A percentile compares a stretch with the other conserved stretches of the same genome.
Evolutionary conservation across 2,329 filamentous ascomycete species (phyloP).

Genomic region (Ophiostoma angusticollis): DNA sequence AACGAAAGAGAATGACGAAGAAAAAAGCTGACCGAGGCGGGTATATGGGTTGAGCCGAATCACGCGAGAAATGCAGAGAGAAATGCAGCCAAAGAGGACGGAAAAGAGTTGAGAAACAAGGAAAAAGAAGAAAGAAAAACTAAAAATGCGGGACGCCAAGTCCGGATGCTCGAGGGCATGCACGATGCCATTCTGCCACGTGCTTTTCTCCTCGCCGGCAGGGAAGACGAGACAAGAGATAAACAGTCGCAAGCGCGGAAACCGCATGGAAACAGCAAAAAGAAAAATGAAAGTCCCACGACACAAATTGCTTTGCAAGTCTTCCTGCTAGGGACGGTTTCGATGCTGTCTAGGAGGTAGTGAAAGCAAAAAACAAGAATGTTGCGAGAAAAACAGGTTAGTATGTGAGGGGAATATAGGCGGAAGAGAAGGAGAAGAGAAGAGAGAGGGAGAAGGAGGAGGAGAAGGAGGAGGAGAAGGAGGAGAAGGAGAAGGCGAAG

Average conservation of each 20-base stretch:
- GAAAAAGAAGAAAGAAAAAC: background rate
- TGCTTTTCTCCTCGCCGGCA: too few species aligned
- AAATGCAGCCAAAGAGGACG: background rate
- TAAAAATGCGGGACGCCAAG: too few species aligned
- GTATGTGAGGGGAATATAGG: too few species aligned
- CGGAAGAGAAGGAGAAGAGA: background rate
- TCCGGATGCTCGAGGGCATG: too few species aligned
- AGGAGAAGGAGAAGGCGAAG: background rate
- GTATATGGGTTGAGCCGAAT: slow-evolving; percentile 1
- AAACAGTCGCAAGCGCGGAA: too few species aligned
- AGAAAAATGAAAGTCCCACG: background rate
- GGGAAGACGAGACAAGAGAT: too few species aligned
- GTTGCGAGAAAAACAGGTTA: background rate
- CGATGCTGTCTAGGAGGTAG: background rate
- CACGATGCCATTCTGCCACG: too few species aligned
- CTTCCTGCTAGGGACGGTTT: background rate
- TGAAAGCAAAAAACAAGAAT: background rate
- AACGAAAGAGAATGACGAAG: background rate
- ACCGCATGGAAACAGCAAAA: background rate
- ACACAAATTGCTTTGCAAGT: background rate
- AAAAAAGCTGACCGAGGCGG: slow-evolving; percentile 2
- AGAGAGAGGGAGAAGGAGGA: background rate
- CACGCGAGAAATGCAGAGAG: background rate
- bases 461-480: background rate
- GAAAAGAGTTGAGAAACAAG: background rate